Evolutionary conservation across 2,329 filamentous ascomycete genomes (phyloP).

Genomic region (Pyrenochaeta sp.): DNA sequence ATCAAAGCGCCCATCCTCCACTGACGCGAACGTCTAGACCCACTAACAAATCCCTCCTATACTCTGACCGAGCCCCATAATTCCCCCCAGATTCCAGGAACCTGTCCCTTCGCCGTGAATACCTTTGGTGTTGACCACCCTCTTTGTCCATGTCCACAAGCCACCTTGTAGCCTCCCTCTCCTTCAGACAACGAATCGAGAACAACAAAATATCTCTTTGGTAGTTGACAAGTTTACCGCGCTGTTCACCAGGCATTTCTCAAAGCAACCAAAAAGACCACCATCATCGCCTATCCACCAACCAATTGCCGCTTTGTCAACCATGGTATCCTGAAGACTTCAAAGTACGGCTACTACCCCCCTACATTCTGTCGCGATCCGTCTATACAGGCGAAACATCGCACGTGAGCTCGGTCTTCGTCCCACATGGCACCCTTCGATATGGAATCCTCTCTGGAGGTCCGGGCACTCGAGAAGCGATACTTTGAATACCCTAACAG

Average conservation of each 20-base stretch:
- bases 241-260: conserved; percentile 3
- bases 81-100: conserved; percentile 4
- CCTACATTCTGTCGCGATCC: conserved; percentile 5
- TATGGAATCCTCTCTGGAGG: conserved; percentile 14
- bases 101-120: conserved; percentile 6
- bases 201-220: not conserved
- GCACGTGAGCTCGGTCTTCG: not conserved
- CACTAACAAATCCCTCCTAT: conserved; percentile 6
- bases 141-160: conserved; percentile 5
- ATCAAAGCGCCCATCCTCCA: conserved; percentile 4
- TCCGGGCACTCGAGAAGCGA: conserved; percentile 22
- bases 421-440: conserved; percentile 19
- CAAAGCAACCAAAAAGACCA: conserved; percentile 7
- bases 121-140: conserved; percentile 9
- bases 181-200: conserved; percentile 8
- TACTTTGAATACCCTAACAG: conserved; percentile 40
- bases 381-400: not conserved
- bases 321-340: conserved; percentile 27
- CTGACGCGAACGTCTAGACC: conserved; percentile 8
- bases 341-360: conserved; percentile 7
- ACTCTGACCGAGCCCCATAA: conserved; percentile 8
- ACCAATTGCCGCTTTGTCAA: conserved; percentile 11
- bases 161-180: conserved; percentile 2
- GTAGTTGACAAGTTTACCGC: not conserved
- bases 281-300: conserved; percentile 2